These are phyloP conservation scores for Citrus reticulata DNA, from an alignment of 345 rosid species.

Conservation along the genomic window DNA sequence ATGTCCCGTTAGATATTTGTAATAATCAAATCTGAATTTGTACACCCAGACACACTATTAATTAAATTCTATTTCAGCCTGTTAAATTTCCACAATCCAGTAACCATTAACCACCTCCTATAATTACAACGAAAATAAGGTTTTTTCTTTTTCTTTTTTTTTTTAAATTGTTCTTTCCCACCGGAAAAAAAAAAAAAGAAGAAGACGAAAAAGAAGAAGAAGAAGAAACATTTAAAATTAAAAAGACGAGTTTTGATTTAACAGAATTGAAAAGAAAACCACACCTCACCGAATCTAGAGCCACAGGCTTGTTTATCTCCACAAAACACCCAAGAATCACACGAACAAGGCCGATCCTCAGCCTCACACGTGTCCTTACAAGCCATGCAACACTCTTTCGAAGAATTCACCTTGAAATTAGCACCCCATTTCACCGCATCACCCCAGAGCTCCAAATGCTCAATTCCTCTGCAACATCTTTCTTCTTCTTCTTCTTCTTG, in stretches of 20 bases:
- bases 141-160: too few species aligned
- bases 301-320: constrained; percentile 35
- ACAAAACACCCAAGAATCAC: constrained; percentile 51
- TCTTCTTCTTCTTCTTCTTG: constrained; percentile 5
- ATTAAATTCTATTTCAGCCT: background rate
- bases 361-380: constrained; percentile 36
- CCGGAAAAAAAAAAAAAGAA: background rate
- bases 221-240: too few species aligned
- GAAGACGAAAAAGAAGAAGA: background rate
- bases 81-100: background rate
- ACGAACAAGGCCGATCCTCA: constrained; percentile 30
- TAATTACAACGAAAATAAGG: too few species aligned
- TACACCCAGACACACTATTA: background rate
- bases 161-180: background rate
- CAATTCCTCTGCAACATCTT: constrained; percentile 38
- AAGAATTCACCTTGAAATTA: constrained; percentile 34
- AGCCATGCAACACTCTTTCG: constrained; percentile 39
- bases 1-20: background rate
- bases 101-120: background rate
- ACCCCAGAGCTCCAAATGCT: constrained; percentile 48
- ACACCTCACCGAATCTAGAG: constrained; percentile 44
- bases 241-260: too few species aligned
- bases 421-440: constrained; percentile 48
- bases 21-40: background rate
- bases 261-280: background rate